Evolutionary conservation across 1,284 basidiomycete species (phyloP).

Genomic region (Ceratobasidium sp.): DNA sequence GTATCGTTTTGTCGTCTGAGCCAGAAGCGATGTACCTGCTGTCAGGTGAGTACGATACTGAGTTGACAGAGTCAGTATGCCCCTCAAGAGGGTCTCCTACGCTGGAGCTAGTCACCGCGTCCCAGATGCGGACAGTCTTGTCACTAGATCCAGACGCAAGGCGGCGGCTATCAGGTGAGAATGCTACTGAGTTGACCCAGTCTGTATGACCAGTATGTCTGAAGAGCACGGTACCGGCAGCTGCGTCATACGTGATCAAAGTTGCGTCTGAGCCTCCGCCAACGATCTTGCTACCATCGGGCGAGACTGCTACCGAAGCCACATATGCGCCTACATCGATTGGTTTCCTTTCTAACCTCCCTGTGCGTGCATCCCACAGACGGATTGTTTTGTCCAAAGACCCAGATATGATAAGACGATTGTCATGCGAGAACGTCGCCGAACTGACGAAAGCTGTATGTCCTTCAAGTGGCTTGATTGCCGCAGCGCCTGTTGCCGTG

Average conservation of each 20-base stretch:
- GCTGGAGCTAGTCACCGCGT: neutral
- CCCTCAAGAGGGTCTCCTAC: too few relatives aligned
- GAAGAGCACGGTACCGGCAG: neutral
- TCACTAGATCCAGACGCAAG: neutral
- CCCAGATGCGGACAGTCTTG: neutral
- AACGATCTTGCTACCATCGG: constrained; percentile 20
- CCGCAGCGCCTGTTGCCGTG: neutral
- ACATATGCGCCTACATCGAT: neutral
- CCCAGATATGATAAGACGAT: constrained; percentile 35
- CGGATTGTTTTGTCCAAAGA: constrained; percentile 30
- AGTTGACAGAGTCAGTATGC: too few relatives aligned
- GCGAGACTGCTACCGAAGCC: constrained; percentile 6
- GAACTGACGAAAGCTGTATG: neutral
- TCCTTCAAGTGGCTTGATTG: neutral
- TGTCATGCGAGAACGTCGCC: constrained; percentile 37
- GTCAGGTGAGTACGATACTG: too few relatives aligned
- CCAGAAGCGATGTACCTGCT: too few relatives aligned
- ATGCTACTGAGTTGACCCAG: constrained; percentile 80
- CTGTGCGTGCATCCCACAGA: constrained; percentile 30
- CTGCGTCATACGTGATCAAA: constrained; percentile 16
- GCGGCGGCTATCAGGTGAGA: constrained; percentile 82
- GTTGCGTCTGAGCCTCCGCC: neutral
- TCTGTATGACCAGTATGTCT: neutral
- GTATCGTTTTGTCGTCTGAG: too few relatives aligned
- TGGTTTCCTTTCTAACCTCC: neutral